Evolutionary conservation across 495 filamentous ascomycete species (phyloP), one percentile per base, ranked within the genome.

Genomic region (Echria macrotheca): DNA sequence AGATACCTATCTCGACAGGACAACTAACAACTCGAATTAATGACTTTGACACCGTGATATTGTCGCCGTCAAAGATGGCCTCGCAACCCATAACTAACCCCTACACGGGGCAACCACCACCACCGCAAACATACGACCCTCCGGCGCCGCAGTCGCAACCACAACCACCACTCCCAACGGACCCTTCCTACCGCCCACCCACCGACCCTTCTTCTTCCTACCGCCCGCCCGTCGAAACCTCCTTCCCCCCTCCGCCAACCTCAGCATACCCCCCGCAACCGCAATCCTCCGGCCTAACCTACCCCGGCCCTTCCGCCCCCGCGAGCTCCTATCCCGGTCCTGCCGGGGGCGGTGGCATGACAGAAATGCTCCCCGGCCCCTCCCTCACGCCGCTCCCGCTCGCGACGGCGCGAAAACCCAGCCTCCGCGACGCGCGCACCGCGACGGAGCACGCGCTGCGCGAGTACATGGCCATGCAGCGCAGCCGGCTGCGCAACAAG

Each of bases 391-490:
- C 51, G 12, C 39, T 54, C 4, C 47, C 47, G 12, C n/a, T 50
- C 23, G 32, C 44, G 5, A 49, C 58, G 15, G 17, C 25, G 28
- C 33, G 21, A 21, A 53, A 55, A 17, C 50, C 38, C 15, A 53
- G 37, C 39, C 57, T 65, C 5, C 36, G 35, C 10, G 50, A 54
- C 11, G 25, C 57, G 23, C 60, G 49, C 18, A 38, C 46, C 2
- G 55, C 59, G 12, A 55, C 62, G 24, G 64, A 67, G 50, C 59
- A 53, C 26, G 59, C 63, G 1, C 43, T 72, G 29, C 52, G 59
- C n/a, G 69, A 72, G 47, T 67, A 67, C 52, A 52, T 66, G 39
- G 48, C 54, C 11, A 38, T 67, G 31, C 61, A 59, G 49, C 59
- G 57, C 37, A 47, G 57, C 32, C 57, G 55, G 5, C 45, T 39